These are phyloP conservation scores for Aspergillus kassunensis DNA, from an alignment of 495 filamentous ascomycete genomes.

Conservation along the genomic window DNA sequence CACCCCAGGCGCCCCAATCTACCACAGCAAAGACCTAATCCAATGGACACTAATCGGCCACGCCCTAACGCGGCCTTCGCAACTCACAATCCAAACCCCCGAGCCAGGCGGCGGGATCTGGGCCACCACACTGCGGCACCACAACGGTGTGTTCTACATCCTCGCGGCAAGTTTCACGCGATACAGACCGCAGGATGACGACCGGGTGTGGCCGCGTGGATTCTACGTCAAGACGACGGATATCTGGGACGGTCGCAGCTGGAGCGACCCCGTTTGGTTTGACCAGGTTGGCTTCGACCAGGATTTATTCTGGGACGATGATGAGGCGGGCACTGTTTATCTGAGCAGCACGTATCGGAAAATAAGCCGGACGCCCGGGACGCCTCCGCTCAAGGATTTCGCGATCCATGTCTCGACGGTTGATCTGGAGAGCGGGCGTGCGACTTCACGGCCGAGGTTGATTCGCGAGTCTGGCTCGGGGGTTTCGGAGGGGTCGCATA, in stretches of 20 bases:
- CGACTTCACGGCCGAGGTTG: slow-evolving; percentile 32
- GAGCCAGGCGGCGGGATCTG: slow-evolving; percentile 48
- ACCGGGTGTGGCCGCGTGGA: slow-evolving; percentile 42
- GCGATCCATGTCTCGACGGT: slow-evolving; percentile 39
- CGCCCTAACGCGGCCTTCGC: slow-evolving; percentile 54
- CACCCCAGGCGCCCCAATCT: slow-evolving; percentile 6
- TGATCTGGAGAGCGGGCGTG: slow-evolving; percentile 32
- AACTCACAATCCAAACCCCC: slow-evolving; percentile 58
- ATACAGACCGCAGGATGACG: slow-evolving; percentile 40
- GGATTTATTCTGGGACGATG: slow-evolving; percentile 44
- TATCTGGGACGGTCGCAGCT: slow-evolving; percentile 43
- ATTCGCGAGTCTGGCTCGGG: slow-evolving; percentile 54
- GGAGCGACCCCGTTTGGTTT: slow-evolving; percentile 49
- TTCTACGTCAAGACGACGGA: slow-evolving; percentile 46
- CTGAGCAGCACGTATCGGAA: slow-evolving; percentile 38
- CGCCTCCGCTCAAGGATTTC: slow-evolving; percentile 30
- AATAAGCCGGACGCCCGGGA: slow-evolving; percentile 13
- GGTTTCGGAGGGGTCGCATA: slow-evolving; percentile 60
- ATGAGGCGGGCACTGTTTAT: slow-evolving; percentile 32
- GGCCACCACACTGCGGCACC: slow-evolving; percentile 41
- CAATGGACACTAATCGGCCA: slow-evolving; percentile 36
- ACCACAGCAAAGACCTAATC: slow-evolving; percentile 4
- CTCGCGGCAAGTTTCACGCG: slow-evolving; percentile 39
- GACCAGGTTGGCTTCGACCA: slow-evolving; percentile 47
- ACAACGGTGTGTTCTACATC: slow-evolving; percentile 37